phyloP scores from a whole-genome alignment of 2,329 filamentous ascomycete species.

The Pseudogymnoascus sp. region DNA sequence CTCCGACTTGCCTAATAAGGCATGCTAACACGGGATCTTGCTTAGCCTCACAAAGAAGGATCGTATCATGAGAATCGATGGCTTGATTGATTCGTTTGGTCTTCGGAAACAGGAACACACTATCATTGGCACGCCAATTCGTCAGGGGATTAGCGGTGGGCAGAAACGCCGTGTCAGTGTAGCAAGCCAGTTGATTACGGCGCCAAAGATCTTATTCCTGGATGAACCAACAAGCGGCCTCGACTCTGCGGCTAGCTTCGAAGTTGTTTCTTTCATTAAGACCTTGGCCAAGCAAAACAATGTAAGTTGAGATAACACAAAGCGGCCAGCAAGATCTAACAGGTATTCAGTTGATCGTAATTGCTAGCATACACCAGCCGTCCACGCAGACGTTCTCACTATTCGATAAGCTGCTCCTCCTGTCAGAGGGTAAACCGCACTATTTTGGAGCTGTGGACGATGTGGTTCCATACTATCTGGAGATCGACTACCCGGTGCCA shows the following conservation, averaged over 20 bases:
- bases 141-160: conserved; percentile 50
- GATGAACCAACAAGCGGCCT: conserved; percentile 50
- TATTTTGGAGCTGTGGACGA: conserved; percentile 61
- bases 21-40: neutral
- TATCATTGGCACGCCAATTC: conserved; percentile 69
- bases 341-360: conserved; percentile 56
- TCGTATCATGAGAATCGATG: conserved; percentile 32
- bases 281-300: conserved; percentile 59
- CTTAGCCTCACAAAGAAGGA: conserved; percentile 9
- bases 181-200: conserved; percentile 48
- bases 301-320: conserved; percentile 33
- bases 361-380: conserved; percentile 80
- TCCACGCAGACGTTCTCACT: conserved; percentile 71
- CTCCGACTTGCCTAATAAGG: neutral
- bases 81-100: conserved; percentile 61
- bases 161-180: conserved; percentile 51
- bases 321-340: conserved; percentile 19
- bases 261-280: conserved; percentile 67
- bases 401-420: conserved; percentile 70
- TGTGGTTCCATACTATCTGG: conserved; percentile 55
- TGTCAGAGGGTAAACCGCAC: conserved; percentile 63
- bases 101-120: conserved; percentile 60
- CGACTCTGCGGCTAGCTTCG: conserved; percentile 59
- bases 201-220: conserved; percentile 46
- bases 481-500: conserved; percentile 56